Base-by-base conservation (phyloP, 2,329 filamentous ascomycete genomes). In the Penicillium sp. region DNA sequence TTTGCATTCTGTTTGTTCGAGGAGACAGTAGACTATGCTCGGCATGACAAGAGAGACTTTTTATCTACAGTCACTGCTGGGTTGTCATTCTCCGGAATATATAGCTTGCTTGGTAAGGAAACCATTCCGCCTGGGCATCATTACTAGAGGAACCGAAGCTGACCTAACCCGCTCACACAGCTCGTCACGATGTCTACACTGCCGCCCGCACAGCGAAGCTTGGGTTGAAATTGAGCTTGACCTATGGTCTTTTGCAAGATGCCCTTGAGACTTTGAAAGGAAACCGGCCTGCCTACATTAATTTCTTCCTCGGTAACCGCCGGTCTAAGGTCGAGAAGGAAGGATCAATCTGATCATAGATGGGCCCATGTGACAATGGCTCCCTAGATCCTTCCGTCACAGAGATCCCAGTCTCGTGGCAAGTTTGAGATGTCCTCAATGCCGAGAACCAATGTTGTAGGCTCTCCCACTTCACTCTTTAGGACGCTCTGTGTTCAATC, bases 201-300 rank as follows among this genome's bases (percentile, higher is more conserved):
- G 86, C 88, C 38, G 88, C 88, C 17, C 83, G 88, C 59, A 94
- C 90, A 41, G 91, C 91, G 48, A 89, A 86, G 69, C 84, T 89
- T 64, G 93, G 91, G 1, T 78, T 97, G 43, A 79, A 88, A 63
- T 86, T 91, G 61, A 92, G 93, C 19, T 69, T 96, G 35, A 83
- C 78, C 8, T 97, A 91, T 74, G 93, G 93, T 25, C 78, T 93
- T 36, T 72, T 88, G 55, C 92, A 97, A 75, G 93, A 97, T 75
- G 76, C 81, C 11, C 72, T 94, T 33, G 85, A 85, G 50, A 78
- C 87, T 57, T 76, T 84, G 50, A 87, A 85, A 70, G 91, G 90
- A 52, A 86, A 89, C 66, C 84, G 80, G 52, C 84, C 92, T 33
- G 84, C 85, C 19, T 96, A 95, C 71, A 77, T 95, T 58, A 86